Evolutionary conservation across 2,329 filamentous ascomycete genomes (phyloP).

Genomic region (Beauveria sp.): DNA sequence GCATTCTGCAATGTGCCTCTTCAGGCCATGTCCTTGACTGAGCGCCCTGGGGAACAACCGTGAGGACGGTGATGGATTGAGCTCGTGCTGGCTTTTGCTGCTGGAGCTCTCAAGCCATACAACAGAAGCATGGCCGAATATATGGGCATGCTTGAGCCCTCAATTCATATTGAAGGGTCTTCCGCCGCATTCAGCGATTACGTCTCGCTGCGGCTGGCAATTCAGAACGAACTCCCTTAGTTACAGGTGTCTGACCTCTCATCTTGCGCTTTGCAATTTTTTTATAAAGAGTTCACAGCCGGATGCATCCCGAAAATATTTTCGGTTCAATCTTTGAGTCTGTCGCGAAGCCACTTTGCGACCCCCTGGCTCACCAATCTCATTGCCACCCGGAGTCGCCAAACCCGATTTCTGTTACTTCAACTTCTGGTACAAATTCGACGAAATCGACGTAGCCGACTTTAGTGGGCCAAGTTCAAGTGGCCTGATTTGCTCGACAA

Average conservation of each 20-base stretch:
- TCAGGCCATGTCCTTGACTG: conserved; percentile 19
- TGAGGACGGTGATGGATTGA: conserved; percentile 18
- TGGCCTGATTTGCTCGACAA: conserved; percentile 20
- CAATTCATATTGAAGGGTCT: conserved; percentile 15
- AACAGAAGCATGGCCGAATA: conserved; percentile 13
- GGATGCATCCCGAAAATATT: conserved; percentile 16
- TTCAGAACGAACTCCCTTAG: conserved; percentile 12
- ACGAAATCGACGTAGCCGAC: conserved; percentile 23
- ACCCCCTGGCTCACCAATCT: conserved; percentile 26
- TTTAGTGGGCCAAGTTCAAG: not conserved
- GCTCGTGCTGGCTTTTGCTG: conserved; percentile 22
- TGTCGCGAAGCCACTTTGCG: conserved; percentile 21
- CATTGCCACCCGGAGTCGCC: conserved; percentile 19
- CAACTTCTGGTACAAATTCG: conserved; percentile 28
- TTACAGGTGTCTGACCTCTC: conserved; percentile 17
- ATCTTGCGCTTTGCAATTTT: conserved; percentile 17
- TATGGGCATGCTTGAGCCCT: conserved; percentile 21
- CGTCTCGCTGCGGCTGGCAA: conserved; percentile 14
- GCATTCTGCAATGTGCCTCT: conserved; percentile 12
- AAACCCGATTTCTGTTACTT: conserved; percentile 24
- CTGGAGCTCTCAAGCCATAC: conserved; percentile 15
- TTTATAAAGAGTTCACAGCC: conserved; percentile 16
- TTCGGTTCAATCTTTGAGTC: conserved; percentile 10
- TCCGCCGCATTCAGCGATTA: conserved; percentile 17
- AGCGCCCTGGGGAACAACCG: conserved; percentile 18